A percentile compares a stretch with the other conserved stretches of the same genome.
Evolutionary conservation across 257 asterid genomes (phyloP).

Genomic region (Lycium barbarum): DNA sequence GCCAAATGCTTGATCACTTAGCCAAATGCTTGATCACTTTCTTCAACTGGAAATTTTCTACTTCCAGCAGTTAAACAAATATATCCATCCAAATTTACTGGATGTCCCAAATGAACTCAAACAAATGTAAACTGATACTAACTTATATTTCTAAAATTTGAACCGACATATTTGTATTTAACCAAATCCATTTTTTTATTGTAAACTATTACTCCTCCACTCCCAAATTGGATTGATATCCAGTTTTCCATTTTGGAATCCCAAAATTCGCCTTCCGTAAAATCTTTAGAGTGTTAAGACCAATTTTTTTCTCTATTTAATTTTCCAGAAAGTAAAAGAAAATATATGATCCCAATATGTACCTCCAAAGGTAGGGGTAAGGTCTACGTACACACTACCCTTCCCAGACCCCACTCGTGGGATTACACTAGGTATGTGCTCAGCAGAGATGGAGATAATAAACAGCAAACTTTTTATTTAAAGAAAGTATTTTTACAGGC

Average conservation of each 20-base stretch:
- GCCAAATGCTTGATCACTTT: neutral
- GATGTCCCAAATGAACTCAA: neutral
- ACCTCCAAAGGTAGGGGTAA: neutral
- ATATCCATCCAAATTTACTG: neutral
- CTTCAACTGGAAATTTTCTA: neutral
- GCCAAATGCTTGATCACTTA: neutral
- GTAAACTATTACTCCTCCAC: neutral
- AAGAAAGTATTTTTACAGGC: no score
- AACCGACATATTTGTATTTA: neutral
- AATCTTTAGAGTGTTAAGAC: neutral
- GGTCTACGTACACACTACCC: no score
- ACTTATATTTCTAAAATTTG: neutral
- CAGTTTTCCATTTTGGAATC: constrained; percentile 26
- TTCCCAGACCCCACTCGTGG: no score
- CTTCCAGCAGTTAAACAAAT: neutral
- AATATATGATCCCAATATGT: neutral
- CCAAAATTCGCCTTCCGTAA: constrained; percentile 5
- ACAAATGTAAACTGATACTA: neutral
- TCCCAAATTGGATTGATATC: neutral
- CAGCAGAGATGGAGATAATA: no score
- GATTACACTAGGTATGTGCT: no score
- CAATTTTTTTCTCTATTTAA: neutral
- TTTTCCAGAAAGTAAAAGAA: neutral
- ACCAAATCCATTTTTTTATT: neutral
- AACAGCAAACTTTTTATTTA: no score